A percentile compares a stretch with the other conserved stretches of the same genome.
Evolutionary conservation across 805 yeast genomes (phyloP).

Genomic region (Candida coleopterorum): DNA sequence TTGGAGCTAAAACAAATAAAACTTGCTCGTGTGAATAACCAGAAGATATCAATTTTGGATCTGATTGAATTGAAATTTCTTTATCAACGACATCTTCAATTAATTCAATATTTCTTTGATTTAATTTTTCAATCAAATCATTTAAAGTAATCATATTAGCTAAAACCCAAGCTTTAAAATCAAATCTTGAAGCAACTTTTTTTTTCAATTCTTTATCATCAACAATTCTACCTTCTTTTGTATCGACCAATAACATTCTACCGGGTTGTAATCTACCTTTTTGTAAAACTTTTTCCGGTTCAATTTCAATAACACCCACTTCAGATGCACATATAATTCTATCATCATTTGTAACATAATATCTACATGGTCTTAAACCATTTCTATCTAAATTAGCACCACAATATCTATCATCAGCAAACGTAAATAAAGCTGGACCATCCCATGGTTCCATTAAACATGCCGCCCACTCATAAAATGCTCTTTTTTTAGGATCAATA

Average conservation of each 20-base stretch:
- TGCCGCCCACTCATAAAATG: slow-evolving; percentile 99
- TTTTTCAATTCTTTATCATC: slow-evolving; percentile 87
- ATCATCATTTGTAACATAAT: slow-evolving; percentile 91
- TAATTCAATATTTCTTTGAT: slow-evolving; percentile 28
- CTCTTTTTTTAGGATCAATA: slow-evolving; percentile 88
- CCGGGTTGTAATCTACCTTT: slow-evolving; percentile 97
- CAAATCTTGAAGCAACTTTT: slow-evolving; percentile 74
- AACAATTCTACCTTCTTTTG: slow-evolving; percentile 86
- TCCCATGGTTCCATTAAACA: slow-evolving; percentile 99
- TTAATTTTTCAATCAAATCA: slow-evolving; percentile 62
- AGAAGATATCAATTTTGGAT: slow-evolving; percentile 78
- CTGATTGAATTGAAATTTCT: slow-evolving; percentile 58
- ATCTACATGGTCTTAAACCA: slow-evolving; percentile 97
- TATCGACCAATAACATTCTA: slow-evolving; percentile 91
- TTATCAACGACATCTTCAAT: slow-evolving; percentile 21
- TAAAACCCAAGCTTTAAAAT: slow-evolving; percentile 89
- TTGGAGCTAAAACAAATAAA: slow-evolving; percentile 77
- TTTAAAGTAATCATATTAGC: slow-evolving; percentile 83
- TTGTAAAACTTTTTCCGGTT: slow-evolving; percentile 72
- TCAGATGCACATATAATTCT: slow-evolving; percentile 97
- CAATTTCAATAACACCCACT: slow-evolving; percentile 93
- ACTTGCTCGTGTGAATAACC: slow-evolving; percentile 96
- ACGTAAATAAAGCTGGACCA: slow-evolving; percentile 96
- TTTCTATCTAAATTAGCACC: slow-evolving; percentile 98
- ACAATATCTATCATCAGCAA: slow-evolving; percentile 95